Base-by-base conservation (phyloP, 257 asterid species). In the Solanum raphanifolium region DNA sequence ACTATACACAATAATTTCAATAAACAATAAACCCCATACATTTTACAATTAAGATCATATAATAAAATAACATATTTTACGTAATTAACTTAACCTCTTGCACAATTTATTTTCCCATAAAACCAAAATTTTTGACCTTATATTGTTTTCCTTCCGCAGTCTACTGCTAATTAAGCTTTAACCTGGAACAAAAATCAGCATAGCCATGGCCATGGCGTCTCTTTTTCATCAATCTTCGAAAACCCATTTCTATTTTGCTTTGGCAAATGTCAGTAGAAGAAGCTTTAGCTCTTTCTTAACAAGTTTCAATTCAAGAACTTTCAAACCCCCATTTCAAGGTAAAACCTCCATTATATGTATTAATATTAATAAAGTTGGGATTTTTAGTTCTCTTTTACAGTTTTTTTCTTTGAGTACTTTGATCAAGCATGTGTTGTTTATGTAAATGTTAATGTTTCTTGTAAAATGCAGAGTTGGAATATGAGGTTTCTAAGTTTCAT, bases 291-390 rank as follows among this genome's bases (percentile, higher is more conserved):
- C 89, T 34, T 34, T 90, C 83, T 81, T 83, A 25, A 62, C 86
- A 71, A 86, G 48, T 35, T 74, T 86, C 92, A 35, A 79, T 83
- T 88, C 93, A 71, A 90, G 89, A 62, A 90, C 91, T 85, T 78
- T 85, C 73, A 41, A 55, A 69, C 88, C 60, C 81, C 87, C 88
- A 23, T 83, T 76, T 75, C 98, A 91, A 92, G 95, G 98, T 92
- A 60, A 75, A 83, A 58, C 31, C 16, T 79, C 29, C 13, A 82
- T 81, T 81, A 18, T 9, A 43, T 73, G 81, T 34, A 34, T 68
- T 68, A 27, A n/a, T 27, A 12, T 11, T 68, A 27, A 27, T 68
- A 34, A 72, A 32, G 79, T 8, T 72, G 43, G 8, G 15, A 72
- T 38, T 39, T 75, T 76, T 39, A 76, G 5, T 76, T 39, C 83